Conservation (phyloP, 2,329 filamentous ascomycete species). For the Penicillium sp. region DNA sequence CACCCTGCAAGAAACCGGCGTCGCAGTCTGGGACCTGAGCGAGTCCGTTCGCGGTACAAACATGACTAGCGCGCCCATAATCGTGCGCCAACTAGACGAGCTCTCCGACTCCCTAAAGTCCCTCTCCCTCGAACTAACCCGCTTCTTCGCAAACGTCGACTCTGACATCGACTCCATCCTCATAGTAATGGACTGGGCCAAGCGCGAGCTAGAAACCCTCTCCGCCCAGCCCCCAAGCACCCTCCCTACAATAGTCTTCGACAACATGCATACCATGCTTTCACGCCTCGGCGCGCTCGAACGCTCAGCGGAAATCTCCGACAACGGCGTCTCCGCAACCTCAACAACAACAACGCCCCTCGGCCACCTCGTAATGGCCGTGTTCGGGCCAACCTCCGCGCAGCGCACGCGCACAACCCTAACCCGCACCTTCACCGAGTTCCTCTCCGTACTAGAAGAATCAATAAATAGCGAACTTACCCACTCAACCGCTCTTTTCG, state of each 20-base stretch:
- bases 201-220: constrained; percentile 73
- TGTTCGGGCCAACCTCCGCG: constrained; percentile 77
- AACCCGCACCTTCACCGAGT: constrained; percentile 83
- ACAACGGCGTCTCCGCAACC: constrained; percentile 19
- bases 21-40: constrained; percentile 91
- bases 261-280: constrained; percentile 78
- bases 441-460: constrained; percentile 82
- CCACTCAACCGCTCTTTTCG: constrained; percentile 75
- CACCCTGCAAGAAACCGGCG: constrained; percentile 83
- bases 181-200: constrained; percentile 94
- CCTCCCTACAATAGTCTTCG: constrained; percentile 67
- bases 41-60: constrained; percentile 87
- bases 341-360: constrained; percentile 59
- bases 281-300: constrained; percentile 51
- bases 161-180: constrained; percentile 90
- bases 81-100: constrained; percentile 80
- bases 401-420: constrained; percentile 78
- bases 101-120: constrained; percentile 82
- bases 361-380: constrained; percentile 64
- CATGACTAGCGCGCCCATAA: constrained; percentile 83
- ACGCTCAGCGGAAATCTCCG: constrained; percentile 24
- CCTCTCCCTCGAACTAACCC: constrained; percentile 78
- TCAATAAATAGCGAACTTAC: constrained; percentile 80
- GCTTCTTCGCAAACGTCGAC: constrained; percentile 91
- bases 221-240: constrained; percentile 60